Evolutionary conservation across 2,329 filamentous ascomycete genomes (phyloP).

Genomic region (Microsporum ferrugineum): DNA sequence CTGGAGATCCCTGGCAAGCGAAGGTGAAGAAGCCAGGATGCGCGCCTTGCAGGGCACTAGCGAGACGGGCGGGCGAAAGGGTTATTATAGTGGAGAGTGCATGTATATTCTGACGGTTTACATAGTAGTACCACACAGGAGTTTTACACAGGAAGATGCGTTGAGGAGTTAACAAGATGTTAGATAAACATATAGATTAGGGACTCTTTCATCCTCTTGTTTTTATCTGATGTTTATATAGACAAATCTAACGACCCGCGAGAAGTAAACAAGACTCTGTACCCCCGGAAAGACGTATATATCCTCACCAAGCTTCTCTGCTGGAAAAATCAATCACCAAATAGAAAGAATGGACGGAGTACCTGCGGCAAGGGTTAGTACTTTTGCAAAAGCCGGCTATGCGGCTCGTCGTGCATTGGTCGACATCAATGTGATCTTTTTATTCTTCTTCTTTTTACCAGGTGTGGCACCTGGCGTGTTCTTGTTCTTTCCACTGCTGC

Average conservation of each 20-base stretch:
- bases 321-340: not conserved
- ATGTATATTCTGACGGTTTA: too few species aligned
- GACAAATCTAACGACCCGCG: not conserved
- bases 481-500: not conserved
- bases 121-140: too few species aligned
- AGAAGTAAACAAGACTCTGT: not conserved
- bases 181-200: too few species aligned
- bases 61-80: too few species aligned
- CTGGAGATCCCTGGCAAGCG: not conserved
- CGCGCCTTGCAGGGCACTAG: not conserved
- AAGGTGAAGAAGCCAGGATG: not conserved
- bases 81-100: too few species aligned
- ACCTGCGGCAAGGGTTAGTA: too few species aligned
- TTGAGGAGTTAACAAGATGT: too few species aligned
- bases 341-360: not conserved
- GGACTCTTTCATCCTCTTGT: too few species aligned
- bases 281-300: not conserved
- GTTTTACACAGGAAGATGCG: too few species aligned
- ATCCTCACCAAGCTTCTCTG: not conserved
- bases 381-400: slow-evolving; percentile 19
- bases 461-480: slow-evolving; percentile 7
- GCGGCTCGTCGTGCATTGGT: slow-evolving; percentile 51
- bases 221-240: not conserved
- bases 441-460: slow-evolving; percentile 52
- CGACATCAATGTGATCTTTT: slow-evolving; percentile 59